Evolutionary conservation across 495 filamentous ascomycete species (phyloP).

Genomic region (Aspergillus egyptiacus): DNA sequence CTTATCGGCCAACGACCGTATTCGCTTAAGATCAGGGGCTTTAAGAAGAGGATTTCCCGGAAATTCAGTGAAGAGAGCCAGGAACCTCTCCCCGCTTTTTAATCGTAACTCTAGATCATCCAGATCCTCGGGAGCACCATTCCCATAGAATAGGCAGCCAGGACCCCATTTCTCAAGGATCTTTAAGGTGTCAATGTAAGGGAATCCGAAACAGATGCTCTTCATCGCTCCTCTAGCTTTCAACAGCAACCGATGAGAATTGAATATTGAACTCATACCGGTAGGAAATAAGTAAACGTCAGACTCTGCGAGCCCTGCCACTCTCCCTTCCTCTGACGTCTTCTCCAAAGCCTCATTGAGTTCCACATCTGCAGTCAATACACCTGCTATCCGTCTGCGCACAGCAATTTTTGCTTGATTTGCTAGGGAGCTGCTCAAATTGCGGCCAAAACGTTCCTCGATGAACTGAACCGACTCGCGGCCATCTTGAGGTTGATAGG

Average conservation of each 20-base stretch:
- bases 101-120: constrained; percentile 77
- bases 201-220: constrained; percentile 58
- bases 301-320: constrained; percentile 70
- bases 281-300: constrained; percentile 85
- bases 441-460: constrained; percentile 91
- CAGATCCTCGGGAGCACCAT: constrained; percentile 72
- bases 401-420: constrained; percentile 81
- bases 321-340: constrained; percentile 41
- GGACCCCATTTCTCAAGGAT: constrained; percentile 92
- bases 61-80: constrained; percentile 89
- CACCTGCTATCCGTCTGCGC: constrained; percentile 79
- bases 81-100: constrained; percentile 65
- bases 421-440: constrained; percentile 71
- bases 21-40: constrained; percentile 75
- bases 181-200: constrained; percentile 94
- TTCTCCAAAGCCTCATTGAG: constrained; percentile 55
- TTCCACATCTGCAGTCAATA: constrained; percentile 68
- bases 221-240: constrained; percentile 38
- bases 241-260: constrained; percentile 69
- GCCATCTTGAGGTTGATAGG: constrained; percentile 34
- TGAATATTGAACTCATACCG: constrained; percentile 95
- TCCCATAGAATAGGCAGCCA: constrained; percentile 84
- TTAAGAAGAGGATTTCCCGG: constrained; percentile 86
- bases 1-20: constrained; percentile 69
- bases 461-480: constrained; percentile 76